Evolutionary conservation across 2,329 filamentous ascomycete species (phyloP).

Genomic region (Apiospora hydei): DNA sequence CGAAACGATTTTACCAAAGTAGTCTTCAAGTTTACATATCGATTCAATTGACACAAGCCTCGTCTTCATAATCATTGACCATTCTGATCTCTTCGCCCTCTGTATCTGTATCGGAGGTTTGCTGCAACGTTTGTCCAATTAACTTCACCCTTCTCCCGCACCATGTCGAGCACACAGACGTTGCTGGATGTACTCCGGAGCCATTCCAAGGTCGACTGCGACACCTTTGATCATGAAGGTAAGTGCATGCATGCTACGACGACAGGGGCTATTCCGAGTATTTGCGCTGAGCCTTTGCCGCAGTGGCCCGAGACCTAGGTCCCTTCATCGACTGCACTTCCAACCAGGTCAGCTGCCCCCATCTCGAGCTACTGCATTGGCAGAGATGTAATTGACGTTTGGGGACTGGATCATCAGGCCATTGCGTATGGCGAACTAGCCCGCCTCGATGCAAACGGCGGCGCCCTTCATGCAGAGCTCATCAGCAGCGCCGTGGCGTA

Average conservation of each 20-base stretch:
- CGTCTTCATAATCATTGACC: too few species aligned
- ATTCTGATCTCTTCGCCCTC: neutral
- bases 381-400: neutral
- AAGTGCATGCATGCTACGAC: constrained; percentile 12
- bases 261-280: neutral
- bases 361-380: too few species aligned
- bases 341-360: constrained; percentile 51
- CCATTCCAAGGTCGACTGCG: constrained; percentile 56
- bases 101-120: neutral
- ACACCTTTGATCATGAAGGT: constrained; percentile 59
- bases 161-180: constrained; percentile 27
- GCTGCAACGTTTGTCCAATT: too few species aligned
- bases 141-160: neutral
- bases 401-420: constrained; percentile 43
- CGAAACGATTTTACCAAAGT: neutral
- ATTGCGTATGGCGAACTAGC: constrained; percentile 58
- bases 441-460: constrained; percentile 38
- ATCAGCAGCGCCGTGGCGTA: constrained; percentile 47
- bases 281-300: neutral
- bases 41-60: neutral
- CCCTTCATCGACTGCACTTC: constrained; percentile 62
- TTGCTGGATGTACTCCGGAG: constrained; percentile 52
- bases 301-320: constrained; percentile 54
- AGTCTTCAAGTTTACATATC: too few species aligned
- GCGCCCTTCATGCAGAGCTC: constrained; percentile 45